These are phyloP conservation scores for Aspergillus ibericus DNA, from an alignment of 2,329 filamentous ascomycete genomes.

Conservation along the genomic window DNA sequence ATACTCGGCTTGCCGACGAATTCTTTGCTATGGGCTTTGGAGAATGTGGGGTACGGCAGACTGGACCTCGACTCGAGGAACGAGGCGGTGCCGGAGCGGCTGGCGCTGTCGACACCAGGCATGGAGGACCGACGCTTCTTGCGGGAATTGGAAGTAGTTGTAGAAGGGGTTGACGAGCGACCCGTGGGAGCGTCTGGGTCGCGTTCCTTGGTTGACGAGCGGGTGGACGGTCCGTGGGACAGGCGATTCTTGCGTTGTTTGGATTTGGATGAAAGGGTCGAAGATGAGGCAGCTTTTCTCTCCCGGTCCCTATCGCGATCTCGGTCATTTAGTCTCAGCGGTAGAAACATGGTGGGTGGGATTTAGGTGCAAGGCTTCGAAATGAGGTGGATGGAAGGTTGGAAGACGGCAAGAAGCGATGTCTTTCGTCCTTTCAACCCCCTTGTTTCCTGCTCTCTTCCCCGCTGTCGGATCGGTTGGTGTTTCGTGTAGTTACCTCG, in stretches of 20 bases:
- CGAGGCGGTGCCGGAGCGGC: slow-evolving; percentile 35
- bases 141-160: slow-evolving; percentile 23
- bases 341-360: slow-evolving; percentile 40
- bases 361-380: slow-evolving; percentile 22
- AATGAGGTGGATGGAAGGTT: slow-evolving; percentile 25
- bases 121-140: slow-evolving; percentile 50
- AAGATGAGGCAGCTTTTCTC: slow-evolving; percentile 28
- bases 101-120: slow-evolving; percentile 48
- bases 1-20: slow-evolving; percentile 58
- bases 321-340: slow-evolving; percentile 39
- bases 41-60: slow-evolving; percentile 77
- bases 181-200: slow-evolving; percentile 29
- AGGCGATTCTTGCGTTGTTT: slow-evolving; percentile 32
- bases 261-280: slow-evolving; percentile 26
- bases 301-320: slow-evolving; percentile 31
- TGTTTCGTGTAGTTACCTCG: slow-evolving; percentile 28
- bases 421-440: slow-evolving; percentile 14
- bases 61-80: slow-evolving; percentile 49
- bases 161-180: slow-evolving; percentile 31
- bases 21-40: slow-evolving; percentile 90
- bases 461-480: slow-evolving; percentile 11
- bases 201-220: slow-evolving; percentile 37
- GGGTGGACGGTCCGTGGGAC: slow-evolving; percentile 33
- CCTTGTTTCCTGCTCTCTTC: slow-evolving; percentile 13
- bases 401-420: slow-evolving; percentile 17